These are phyloP conservation scores for Entoloma clypeatum DNA, from an alignment of 1,284 basidiomycete species.

Conservation along the genomic window DNA sequence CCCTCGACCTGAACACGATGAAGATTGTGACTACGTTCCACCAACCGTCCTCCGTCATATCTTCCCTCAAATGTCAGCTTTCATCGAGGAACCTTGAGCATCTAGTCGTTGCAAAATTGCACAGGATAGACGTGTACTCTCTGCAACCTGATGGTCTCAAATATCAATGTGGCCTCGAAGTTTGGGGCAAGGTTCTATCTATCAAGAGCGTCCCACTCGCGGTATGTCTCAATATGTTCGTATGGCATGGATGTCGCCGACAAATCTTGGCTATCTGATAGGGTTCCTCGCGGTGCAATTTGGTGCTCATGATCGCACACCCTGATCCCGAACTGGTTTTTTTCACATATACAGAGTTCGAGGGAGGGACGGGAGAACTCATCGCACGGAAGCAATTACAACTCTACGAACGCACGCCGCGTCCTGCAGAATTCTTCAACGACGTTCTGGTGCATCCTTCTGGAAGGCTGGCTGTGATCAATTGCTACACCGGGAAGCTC, in stretches of 20 bases:
- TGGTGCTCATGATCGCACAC: constrained; percentile 66
- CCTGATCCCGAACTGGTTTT: constrained; percentile 68
- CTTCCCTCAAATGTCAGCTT: constrained; percentile 59
- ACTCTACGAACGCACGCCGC: constrained; percentile 52
- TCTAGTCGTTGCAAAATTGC: constrained; percentile 63
- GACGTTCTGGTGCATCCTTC: constrained; percentile 59
- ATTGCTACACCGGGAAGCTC: constrained; percentile 65
- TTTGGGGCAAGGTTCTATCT: constrained; percentile 62
- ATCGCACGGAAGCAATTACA: constrained; percentile 39
- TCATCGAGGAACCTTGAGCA: constrained; percentile 49
- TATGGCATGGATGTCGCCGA: not conserved
- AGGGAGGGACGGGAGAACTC: constrained; percentile 36
- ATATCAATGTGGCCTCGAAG: constrained; percentile 51
- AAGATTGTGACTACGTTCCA: constrained; percentile 70
- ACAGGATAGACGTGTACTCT: constrained; percentile 62
- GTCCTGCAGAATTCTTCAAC: constrained; percentile 64
- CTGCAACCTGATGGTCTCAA: constrained; percentile 54
- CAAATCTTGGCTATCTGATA: constrained; percentile 22
- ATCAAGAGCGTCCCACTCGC: constrained; percentile 50
- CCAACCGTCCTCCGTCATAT: constrained; percentile 57
- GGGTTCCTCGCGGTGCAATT: constrained; percentile 44
- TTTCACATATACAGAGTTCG: constrained; percentile 44
- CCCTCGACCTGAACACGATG: constrained; percentile 37
- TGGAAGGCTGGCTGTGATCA: constrained; percentile 57
- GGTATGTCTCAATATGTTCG: constrained; percentile 33